Evolutionary conservation across 2,329 filamentous ascomycete species (phyloP).

Genomic region (Colletotrichum cordylinicola): DNA sequence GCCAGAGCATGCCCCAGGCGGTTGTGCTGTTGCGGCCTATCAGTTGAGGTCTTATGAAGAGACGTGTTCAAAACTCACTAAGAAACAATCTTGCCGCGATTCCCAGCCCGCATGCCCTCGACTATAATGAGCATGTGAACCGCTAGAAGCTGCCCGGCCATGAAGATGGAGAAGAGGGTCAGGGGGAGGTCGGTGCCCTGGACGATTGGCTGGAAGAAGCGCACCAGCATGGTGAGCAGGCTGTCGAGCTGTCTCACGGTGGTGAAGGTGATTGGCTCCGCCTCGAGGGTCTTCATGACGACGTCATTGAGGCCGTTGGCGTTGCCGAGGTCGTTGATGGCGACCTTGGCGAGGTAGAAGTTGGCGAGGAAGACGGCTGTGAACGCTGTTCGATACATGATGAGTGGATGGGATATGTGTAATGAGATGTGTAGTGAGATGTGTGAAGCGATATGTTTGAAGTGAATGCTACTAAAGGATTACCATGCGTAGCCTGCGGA

Average conservation of each 20-base stretch:
- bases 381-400: neutral
- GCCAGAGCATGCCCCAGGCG: slow-evolving; percentile 27
- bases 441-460: too few relatives aligned
- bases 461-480: neutral
- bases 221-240: slow-evolving; percentile 21
- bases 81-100: slow-evolving; percentile 23
- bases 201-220: slow-evolving; percentile 23
- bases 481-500: fast-evolving
- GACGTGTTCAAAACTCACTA: slow-evolving; percentile 9
- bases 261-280: slow-evolving; percentile 20
- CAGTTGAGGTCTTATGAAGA: neutral
- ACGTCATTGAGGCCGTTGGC: slow-evolving; percentile 1
- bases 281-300: neutral
- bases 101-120: slow-evolving; percentile 25
- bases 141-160: slow-evolving; percentile 25
- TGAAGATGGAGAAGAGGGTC: slow-evolving; percentile 25
- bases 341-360: slow-evolving; percentile 11
- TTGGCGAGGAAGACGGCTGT: neutral
- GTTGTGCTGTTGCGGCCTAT: slow-evolving; percentile 13
- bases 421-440: neutral
- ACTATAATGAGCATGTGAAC: slow-evolving; percentile 24
- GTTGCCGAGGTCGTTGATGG: slow-evolving; percentile 2
- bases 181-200: slow-evolving; percentile 14
- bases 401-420: neutral
- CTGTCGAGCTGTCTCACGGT: slow-evolving; percentile 23